Conservation (phyloP, 306 rosid genomes). For the Luffa aegyptiaca region DNA sequence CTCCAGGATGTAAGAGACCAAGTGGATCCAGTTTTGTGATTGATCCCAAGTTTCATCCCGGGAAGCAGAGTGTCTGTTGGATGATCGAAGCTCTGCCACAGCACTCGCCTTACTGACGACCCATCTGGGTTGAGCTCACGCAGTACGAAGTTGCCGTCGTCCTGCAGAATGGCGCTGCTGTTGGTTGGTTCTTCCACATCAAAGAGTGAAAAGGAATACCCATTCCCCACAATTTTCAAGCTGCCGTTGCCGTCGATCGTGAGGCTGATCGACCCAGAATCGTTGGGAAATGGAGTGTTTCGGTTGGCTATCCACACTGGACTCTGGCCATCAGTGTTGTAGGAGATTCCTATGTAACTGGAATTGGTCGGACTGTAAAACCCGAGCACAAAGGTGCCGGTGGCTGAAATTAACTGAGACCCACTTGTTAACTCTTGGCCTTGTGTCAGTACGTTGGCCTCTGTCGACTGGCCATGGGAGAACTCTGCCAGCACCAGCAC, state of each 20-base stretch:
- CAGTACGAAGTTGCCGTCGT: constrained; percentile 11
- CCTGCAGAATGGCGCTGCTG: neutral
- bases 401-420: neutral
- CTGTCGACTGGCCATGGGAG: neutral
- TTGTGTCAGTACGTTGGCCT: neutral
- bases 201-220: neutral
- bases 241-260: constrained; percentile 17
- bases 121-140: too few relatives aligned
- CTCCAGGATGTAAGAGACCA: constrained; percentile 24
- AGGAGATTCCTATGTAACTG: neutral
- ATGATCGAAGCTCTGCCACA: constrained; percentile 25
- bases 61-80: constrained; percentile 20
- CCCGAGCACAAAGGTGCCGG: neutral
- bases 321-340: too few relatives aligned
- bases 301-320: neutral
- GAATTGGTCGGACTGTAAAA: neutral
- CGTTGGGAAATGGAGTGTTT: constrained; percentile 8
- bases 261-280: neutral
- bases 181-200: neutral
- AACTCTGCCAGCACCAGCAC: neutral
- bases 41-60: constrained; percentile 17
- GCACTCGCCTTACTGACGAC: neutral
- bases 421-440: neutral
- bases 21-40: constrained; percentile 6
- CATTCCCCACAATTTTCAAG: constrained; percentile 10